These are phyloP conservation scores for Chaetomium globosum DNA, from an alignment of 2,329 filamentous ascomycete species.

Conservation along the genomic window DNA sequence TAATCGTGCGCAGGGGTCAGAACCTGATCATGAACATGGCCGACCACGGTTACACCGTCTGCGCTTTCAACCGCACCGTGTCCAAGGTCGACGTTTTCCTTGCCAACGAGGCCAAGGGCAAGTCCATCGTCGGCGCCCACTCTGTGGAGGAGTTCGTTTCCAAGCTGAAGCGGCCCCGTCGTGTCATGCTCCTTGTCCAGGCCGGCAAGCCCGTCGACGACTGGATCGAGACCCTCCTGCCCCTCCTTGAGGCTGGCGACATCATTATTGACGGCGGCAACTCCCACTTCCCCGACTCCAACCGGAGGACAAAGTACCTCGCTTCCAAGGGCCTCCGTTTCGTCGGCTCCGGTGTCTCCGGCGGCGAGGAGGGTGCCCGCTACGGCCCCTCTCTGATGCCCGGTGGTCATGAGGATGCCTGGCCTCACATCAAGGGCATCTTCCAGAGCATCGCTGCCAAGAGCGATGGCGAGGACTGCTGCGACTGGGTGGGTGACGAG, in stretches of 20 bases:
- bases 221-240: conserved; percentile 95
- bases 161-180: conserved; percentile 96
- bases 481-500: conserved; percentile 99
- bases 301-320: conserved; percentile 93
- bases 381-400: conserved; percentile 98
- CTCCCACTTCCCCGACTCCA: conserved; percentile 99
- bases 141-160: conserved; percentile 89
- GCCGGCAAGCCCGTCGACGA: conserved; percentile 96
- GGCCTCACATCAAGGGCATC: conserved; percentile 98
- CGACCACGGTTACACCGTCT: conserved; percentile 92
- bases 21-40: conserved; percentile 90
- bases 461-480: conserved; percentile 95
- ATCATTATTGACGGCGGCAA: conserved; percentile 99
- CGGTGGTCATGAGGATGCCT: conserved; percentile 96
- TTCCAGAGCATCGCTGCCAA: conserved; percentile 98
- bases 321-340: conserved; percentile 85
- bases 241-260: conserved; percentile 79
- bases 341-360: conserved; percentile 95
- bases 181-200: conserved; percentile 99
- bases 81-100: conserved; percentile 97
- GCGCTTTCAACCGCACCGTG: conserved; percentile 98
- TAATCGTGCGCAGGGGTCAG: conserved; percentile 59
- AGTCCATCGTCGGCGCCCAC: conserved; percentile 92
- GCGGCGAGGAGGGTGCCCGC: conserved; percentile 98
- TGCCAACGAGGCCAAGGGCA: conserved; percentile 89